These are phyloP conservation scores for Teratosphaeria nubilosa DNA, from an alignment of 2,329 filamentous ascomycete genomes.

Conservation along the genomic window DNA sequence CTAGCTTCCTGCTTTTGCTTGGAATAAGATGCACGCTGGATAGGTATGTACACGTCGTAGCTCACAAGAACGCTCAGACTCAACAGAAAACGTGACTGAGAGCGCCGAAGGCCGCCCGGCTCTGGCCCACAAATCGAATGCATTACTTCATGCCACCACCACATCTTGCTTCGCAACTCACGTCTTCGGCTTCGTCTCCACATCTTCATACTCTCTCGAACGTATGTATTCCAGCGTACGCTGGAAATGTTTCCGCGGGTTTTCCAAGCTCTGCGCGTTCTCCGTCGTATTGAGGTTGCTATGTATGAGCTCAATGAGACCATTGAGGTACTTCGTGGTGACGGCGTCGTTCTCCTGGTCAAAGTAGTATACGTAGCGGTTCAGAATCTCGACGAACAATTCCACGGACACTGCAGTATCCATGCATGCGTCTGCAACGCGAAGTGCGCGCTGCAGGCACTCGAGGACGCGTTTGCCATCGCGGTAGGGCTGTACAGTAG, in stretches of 20 bases:
- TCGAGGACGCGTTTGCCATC: conserved; percentile 96
- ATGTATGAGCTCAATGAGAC: conserved; percentile 94
- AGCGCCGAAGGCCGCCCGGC: background rate
- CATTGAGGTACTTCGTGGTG: conserved; percentile 95
- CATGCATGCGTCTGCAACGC: conserved; percentile 98
- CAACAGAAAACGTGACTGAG: background rate
- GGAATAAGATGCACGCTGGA: background rate
- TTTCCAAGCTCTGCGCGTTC: conserved; percentile 72
- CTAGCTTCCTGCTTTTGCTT: background rate
- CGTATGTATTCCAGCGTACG: conserved; percentile 90
- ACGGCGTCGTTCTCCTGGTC: conserved; percentile 98
- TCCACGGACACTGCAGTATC: conserved; percentile 95
- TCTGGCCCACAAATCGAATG: background rate
- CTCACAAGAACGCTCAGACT: background rate
- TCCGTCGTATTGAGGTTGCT: conserved; percentile 67
- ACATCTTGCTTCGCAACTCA: background rate
- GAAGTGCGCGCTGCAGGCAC: conserved; percentile 85
- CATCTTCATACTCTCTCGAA: conserved; percentile 83
- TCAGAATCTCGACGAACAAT: conserved; percentile 95
- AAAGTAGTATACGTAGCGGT: conserved; percentile 98
- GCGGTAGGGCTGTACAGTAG: conserved; percentile 63
- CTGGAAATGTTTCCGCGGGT: conserved; percentile 86
- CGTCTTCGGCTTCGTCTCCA: conserved; percentile 57
- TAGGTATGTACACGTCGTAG: background rate
- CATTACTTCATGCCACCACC: background rate